These are phyloP conservation scores for Suillus bovinus DNA, from an alignment of 768 basidiomycete genomes.

Conservation along the genomic window DNA sequence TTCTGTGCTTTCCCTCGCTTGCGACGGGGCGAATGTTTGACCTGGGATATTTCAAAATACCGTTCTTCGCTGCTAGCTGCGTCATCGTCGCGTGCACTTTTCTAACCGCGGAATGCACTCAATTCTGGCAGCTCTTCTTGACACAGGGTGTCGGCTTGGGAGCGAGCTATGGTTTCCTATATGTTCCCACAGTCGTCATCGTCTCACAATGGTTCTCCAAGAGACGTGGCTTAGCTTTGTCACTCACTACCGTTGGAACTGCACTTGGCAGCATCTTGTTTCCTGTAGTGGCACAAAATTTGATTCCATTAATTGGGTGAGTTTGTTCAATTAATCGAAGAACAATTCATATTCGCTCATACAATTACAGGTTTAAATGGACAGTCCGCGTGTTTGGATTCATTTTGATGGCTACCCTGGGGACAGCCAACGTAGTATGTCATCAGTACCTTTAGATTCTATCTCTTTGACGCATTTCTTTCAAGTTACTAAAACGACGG, in stretches of 20 bases:
- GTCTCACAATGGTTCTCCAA: conserved; percentile 73
- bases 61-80: conserved; percentile 48
- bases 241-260: conserved; percentile 62
- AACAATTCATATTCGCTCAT: neutral
- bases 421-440: conserved; percentile 53
- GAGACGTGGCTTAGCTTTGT: conserved; percentile 56
- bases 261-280: conserved; percentile 69
- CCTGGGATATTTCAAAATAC: conserved; percentile 60
- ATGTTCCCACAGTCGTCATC: conserved; percentile 56
- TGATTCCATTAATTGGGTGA: conserved; percentile 63
- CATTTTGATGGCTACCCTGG: conserved; percentile 52
- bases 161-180: conserved; percentile 58
- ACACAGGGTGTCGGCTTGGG: conserved; percentile 73
- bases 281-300: conserved; percentile 58
- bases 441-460: conserved; percentile 16
- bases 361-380: conserved; percentile 62
- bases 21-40: conserved; percentile 73
- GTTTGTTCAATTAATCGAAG: conserved; percentile 34
- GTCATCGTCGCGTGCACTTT: conserved; percentile 58
- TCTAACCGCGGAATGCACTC: conserved; percentile 67
- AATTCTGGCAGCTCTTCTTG: conserved; percentile 78
- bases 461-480: neutral
- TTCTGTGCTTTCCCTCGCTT: conserved; percentile 63
- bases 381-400: conserved; percentile 73
- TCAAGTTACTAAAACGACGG: conserved; percentile 41